Conservation (phyloP, 1,284 basidiomycete genomes). For the Trichosporon asahii region DNA sequence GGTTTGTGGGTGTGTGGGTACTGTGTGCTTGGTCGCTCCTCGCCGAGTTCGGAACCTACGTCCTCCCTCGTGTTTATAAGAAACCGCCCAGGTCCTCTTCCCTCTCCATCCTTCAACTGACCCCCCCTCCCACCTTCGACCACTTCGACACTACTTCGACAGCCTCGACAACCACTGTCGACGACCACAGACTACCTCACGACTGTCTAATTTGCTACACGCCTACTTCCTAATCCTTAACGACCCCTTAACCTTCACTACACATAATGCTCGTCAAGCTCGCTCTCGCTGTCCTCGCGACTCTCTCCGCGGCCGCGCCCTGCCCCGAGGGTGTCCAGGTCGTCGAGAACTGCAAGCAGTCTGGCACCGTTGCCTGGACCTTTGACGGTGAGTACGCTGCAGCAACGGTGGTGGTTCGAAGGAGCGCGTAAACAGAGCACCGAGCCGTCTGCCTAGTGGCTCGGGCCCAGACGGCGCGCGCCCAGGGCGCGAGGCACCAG, state of each 20-base stretch:
- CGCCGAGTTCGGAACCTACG: not conserved
- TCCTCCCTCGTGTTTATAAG: not conserved
- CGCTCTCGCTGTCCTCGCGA: slow-evolving; percentile 24
- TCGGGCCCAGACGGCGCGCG: not conserved
- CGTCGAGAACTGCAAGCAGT: slow-evolving; percentile 39
- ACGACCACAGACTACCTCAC: not conserved
- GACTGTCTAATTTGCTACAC: not conserved
- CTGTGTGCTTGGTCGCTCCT: no score
- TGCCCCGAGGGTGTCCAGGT: slow-evolving; percentile 26
- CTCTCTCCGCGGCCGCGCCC: slow-evolving; percentile 22
- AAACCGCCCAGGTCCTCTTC: not conserved
- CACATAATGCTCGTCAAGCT: slow-evolving; percentile 16
- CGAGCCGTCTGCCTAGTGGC: not conserved
- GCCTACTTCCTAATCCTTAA: not conserved
- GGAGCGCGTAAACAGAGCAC: not conserved
- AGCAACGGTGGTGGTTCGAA: no score
- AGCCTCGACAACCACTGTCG: not conserved
- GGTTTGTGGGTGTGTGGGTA: no score
- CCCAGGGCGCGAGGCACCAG: no score
- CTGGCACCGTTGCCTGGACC: slow-evolving; percentile 54
- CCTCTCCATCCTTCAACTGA: not conserved
- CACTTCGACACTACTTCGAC: not conserved
- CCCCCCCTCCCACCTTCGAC: not conserved
- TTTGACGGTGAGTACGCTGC: slow-evolving; percentile 55
- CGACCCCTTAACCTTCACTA: not conserved